Conservation (phyloP, 139 green algal species). For the Closterium sp. region DNA sequence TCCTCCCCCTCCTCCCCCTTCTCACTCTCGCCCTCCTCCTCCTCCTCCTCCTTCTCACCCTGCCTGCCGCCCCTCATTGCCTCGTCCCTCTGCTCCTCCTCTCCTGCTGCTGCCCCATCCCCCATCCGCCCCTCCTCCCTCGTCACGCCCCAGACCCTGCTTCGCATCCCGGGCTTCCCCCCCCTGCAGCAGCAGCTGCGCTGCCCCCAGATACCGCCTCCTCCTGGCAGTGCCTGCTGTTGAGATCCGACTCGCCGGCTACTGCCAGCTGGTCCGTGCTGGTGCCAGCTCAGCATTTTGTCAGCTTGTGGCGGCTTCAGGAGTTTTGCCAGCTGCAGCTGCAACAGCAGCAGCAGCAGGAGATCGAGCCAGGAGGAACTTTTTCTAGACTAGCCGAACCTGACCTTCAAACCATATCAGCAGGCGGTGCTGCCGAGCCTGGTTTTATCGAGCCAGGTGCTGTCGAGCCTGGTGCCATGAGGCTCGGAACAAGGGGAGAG, state of each 20-base stretch:
- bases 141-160: neutral
- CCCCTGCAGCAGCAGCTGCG: neutral
- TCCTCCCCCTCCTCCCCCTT: neutral
- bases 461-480: neutral
- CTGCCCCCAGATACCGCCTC: neutral
- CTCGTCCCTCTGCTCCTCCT: neutral
- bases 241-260: neutral
- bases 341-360: neutral
- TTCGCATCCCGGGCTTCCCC: neutral
- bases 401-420: neutral
- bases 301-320: neutral
- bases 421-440: neutral
- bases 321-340: neutral
- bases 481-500: neutral
- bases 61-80: neutral
- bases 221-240: neutral
- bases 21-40: neutral
- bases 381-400: neutral
- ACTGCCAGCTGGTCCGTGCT: neutral
- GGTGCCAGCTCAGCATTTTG: constrained; percentile 10
- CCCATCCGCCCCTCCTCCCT: neutral
- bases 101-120: neutral
- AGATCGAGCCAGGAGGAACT: neutral
- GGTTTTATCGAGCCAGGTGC: too few relatives aligned
- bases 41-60: neutral